Evolutionary conservation across 805 yeast genomes (phyloP), one percentile per base, ranked within the genome.

Genomic region (Myxozyma udenii): DNA sequence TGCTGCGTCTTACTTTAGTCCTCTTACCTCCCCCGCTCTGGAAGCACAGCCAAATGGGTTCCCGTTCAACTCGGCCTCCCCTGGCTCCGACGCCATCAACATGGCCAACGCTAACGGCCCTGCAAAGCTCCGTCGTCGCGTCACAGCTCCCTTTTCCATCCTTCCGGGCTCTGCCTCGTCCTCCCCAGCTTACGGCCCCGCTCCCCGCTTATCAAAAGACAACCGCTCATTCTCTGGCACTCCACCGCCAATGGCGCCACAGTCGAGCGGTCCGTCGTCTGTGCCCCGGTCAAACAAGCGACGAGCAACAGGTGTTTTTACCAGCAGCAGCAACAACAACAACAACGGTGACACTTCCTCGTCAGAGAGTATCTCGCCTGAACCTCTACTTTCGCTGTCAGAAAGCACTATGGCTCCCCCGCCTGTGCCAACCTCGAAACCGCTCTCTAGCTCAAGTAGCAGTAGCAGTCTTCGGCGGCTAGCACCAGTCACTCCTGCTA

Each of bases 401-500:
- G 55, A 50, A 26, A 44, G 53, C 16, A 44, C 39, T 19, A 54
- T 54, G 58, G 58, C 58, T 7, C 58, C 58, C 6, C 58, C 58
- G 3, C 58, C 58, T 3, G 50, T 54, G 16, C 58, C 58, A n/a
- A n/a, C 41, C 4, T 9, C 50, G 4, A 45, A 47, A 32, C 21
- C 44, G 9, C 4, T 23, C 9, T 12, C n/a, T 7, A 21, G 11
- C 21, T 25, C 36, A 11, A 40, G 48, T 12, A 14, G 14, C 19
- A 5, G 22, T 6, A 43, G n/a, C 40, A 41, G 28, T n/a, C 49
- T 22, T 21, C 50, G 41, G 4, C 53, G 37, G 3, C 28, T 49
- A 3, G 61, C 60, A 11, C 68, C 68, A 4, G 67, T 58, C n/a
- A 65, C 68, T 3, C 68, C 68, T 1, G 66, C 68, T 16, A 65